These are phyloP conservation scores for Amaranthus palmeri DNA, from an alignment of 148 eudicot genomes.

Conservation along the genomic window DNA sequence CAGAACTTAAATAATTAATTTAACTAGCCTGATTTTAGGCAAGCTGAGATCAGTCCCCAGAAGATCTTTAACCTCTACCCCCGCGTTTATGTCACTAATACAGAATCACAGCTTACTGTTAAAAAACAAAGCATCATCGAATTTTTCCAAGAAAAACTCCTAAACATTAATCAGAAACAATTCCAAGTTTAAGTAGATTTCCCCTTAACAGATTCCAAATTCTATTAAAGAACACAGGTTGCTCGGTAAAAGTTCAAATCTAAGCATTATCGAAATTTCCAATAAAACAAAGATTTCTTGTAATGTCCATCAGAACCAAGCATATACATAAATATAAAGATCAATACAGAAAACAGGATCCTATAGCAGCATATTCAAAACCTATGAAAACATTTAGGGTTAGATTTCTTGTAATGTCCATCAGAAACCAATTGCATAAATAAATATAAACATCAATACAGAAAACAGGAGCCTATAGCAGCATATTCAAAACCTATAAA, in stretches of 20 bases:
- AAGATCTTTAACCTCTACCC: no score
- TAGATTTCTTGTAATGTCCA: background rate
- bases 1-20: background rate
- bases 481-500: conserved; percentile 13
- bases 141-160: no score
- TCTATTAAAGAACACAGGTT: no score
- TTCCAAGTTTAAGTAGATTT: no score
- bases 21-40: background rate
- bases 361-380: conserved; percentile 4
- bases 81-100: no score
- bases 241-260: no score
- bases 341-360: background rate
- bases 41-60: background rate
- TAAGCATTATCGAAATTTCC: no score
- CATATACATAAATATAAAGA: background rate
- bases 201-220: no score
- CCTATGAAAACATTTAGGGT: background rate
- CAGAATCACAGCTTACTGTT: no score
- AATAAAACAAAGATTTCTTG: background rate
- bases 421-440: background rate
- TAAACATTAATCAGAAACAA: no score
- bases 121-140: no score
- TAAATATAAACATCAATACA: background rate
- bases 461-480: background rate
- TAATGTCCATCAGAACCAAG: background rate